phyloP scores from a whole-genome alignment of 139 green algal genomes.

The Chlorella vulgaris region DNA sequence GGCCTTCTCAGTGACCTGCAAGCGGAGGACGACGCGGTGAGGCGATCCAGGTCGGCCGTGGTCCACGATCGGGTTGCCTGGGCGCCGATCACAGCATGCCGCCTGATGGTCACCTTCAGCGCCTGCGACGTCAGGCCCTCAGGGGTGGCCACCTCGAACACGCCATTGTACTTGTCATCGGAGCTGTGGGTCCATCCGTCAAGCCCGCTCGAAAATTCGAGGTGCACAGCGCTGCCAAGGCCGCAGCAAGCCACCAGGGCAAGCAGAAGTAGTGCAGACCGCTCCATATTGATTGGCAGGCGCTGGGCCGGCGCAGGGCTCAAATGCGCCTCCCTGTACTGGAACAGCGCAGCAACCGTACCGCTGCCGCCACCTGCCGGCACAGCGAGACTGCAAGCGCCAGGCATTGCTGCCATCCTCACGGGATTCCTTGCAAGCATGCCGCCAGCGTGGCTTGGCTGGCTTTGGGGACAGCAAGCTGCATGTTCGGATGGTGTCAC shows the following conservation, averaged over 20 bases:
- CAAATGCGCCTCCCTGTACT: too few relatives aligned
- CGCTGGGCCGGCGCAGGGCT: too few relatives aligned
- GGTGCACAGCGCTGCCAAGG: not conserved
- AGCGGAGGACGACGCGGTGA: not conserved
- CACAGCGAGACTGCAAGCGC: not conserved
- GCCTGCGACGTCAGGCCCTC: not conserved
- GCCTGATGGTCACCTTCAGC: conserved; percentile 32
- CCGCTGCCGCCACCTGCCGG: not conserved
- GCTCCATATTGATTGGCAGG: not conserved
- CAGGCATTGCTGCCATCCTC: not conserved
- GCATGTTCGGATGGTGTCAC: too few relatives aligned
- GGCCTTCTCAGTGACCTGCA: conserved; percentile 74
- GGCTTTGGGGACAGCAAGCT: too few relatives aligned
- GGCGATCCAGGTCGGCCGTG: not conserved
- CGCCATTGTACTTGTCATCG: conserved; percentile 43
- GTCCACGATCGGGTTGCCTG: not conserved
- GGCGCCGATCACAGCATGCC: not conserved
- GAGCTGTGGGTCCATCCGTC: conserved; percentile 33
- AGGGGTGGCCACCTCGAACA: conserved; percentile 27
- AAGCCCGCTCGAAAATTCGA: conserved; percentile 13
- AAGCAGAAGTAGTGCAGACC: not conserved
- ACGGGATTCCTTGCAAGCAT: too few relatives aligned
- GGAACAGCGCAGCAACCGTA: not conserved
- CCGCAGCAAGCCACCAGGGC: not conserved
- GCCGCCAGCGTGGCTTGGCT: too few relatives aligned